Base-by-base conservation (phyloP, 75 land plant species). In the Cunninghamia lanceolata region DNA sequence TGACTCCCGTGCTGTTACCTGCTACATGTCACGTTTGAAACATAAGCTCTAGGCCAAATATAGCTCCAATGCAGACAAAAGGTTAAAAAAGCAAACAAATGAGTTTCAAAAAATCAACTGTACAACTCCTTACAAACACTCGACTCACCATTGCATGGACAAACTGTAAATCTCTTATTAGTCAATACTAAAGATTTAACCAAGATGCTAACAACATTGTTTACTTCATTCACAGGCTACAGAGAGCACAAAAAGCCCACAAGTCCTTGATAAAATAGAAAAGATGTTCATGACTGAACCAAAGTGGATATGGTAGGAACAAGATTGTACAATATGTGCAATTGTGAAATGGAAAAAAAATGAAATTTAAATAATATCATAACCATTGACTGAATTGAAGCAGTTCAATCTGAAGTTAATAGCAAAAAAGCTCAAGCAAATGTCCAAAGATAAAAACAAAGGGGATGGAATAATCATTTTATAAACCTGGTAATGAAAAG, bases 1-100 rank as follows among this genome's bases (percentile, higher is more conserved):
- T 89, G 47, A 86, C 86, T 25, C 74, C 35, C 47, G 84, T 14
- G 35, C 59, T 86, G 56, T 84, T 83, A 59, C 85, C 94, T 94
- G 88, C 75, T 59, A 86, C 63, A 84, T 32, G 34, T 10, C 36
- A 5, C 36, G 34, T 9, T 7, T 32, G 34, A 71, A 71, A 71
- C 36, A 71, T 32, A 32, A 71, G 75, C 75, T 10, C 75, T 32
- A 36, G 35, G 32, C 0, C 35, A 84, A 32, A 15, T 50, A 46
- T 9, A 84, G 32, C 11, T 42, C 16, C 32, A 11, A 47, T 39
- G 84, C 43, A 77, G n/a, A 28, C 83, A n/a, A 38, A 59, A 39
- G 40, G 4, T 38, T 53, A 19, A 5, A 66, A 14, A 32, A 19
- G 28, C 8, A 36, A 25, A 59, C 71, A 53, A n/a, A 36, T 56